Conservation (phyloP, 345 rosid species). For the Camelina laxa region DNA sequence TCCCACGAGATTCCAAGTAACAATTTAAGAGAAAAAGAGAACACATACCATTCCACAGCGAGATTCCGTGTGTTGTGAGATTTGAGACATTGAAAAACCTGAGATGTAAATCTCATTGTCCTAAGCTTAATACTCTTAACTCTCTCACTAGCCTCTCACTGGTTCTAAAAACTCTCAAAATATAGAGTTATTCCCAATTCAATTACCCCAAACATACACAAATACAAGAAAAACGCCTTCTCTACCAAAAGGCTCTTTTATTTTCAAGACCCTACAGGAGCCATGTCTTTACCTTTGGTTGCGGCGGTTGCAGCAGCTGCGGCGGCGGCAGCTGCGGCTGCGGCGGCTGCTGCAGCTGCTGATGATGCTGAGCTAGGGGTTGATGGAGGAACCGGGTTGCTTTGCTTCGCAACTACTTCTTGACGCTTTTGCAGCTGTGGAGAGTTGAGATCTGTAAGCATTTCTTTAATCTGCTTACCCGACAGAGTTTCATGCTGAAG, state of each 20-base stretch:
- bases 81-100: slow-evolving; percentile 10
- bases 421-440: slow-evolving; percentile 62
- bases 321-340: slow-evolving; percentile 62
- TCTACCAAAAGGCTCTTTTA: slow-evolving; percentile 15
- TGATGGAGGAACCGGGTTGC: slow-evolving; percentile 76
- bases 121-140: slow-evolving; percentile 30
- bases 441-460: slow-evolving; percentile 71
- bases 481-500: slow-evolving; percentile 79
- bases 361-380: slow-evolving; percentile 75
- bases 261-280: slow-evolving; percentile 78
- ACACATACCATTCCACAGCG: slow-evolving; percentile 23
- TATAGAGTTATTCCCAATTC: slow-evolving; percentile 37
- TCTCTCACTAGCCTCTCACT: slow-evolving; percentile 29
- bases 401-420: slow-evolving; percentile 56
- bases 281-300: slow-evolving; percentile 76
- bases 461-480: slow-evolving; percentile 75
- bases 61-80: slow-evolving; percentile 14
- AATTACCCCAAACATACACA: slow-evolving; percentile 40
- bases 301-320: slow-evolving; percentile 75
- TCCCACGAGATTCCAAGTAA: slow-evolving; percentile 13
- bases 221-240: slow-evolving; percentile 22
- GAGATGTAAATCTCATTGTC: slow-evolving; percentile 37
- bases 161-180: slow-evolving; percentile 37
- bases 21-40: slow-evolving; percentile 21
- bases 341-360: slow-evolving; percentile 68